Evolutionary conservation across 495 filamentous ascomycete genomes (phyloP), one percentile per base, ranked within the genome.

Genomic region (Penicillium maclennaniae): DNA sequence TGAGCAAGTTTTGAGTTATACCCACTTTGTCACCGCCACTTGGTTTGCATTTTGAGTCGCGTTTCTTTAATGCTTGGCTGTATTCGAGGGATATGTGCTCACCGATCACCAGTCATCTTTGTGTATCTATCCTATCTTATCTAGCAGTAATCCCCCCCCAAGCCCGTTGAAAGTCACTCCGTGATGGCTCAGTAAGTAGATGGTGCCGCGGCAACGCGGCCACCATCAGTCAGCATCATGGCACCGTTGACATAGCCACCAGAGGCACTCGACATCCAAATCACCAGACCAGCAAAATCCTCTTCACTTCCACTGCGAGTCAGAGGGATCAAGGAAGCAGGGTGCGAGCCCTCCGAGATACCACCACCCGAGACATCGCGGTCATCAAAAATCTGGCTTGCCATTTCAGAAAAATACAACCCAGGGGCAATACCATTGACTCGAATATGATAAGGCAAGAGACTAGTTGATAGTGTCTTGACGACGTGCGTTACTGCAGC

Each of bases 401-500:
- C 74, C 83, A 87, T 85, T 45, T 87, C 85, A 25, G 79, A 83
- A 2, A 80, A 76, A 64, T 80, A 88, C 25, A 86, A 34, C 17
- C 86, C 87, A 26, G 87, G 85, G 8, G 82, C 80, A 23, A 89
- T 75, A n/a, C 79, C 76, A 70, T 88, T 89, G 8, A 78, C 69
- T 0, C 83, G 70, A 46, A 90, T 87, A 54, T 75, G 63, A 68
- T 83, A 87, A 19, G 75, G 70, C 15, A 72, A 74, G 26, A 86
- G 66, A 17, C 58, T 59, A 1, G 75, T 79, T 4, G 80, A 72
- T 36, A 88, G 56, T 55, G 79, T 70, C 74, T 88, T 89, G 26
- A 84, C 80, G 44, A 87, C 62, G 57, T 87, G 85, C 20, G 73
- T 84, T 12, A 77, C 74, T 0, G 82, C 82, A 10, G 83, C 81